Conservation (phyloP, 441 rosid species). For the Macaranga tanarius region DNA sequence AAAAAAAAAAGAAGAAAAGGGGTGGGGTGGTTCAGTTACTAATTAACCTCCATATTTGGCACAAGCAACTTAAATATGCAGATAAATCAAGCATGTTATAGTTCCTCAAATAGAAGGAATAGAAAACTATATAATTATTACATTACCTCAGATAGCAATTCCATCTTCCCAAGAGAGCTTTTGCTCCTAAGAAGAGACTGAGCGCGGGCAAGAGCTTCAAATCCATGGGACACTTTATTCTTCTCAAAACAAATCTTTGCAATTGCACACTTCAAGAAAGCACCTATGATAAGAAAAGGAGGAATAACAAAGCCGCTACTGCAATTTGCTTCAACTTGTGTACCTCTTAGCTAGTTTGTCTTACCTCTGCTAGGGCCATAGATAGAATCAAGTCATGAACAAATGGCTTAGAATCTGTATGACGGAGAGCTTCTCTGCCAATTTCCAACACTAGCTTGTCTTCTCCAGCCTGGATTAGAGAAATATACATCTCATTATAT, state of each 20-base stretch:
- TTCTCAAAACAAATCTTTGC: conserved; percentile 84
- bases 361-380: conserved; percentile 97
- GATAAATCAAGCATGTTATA: conserved; percentile 6
- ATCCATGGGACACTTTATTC: conserved; percentile 84
- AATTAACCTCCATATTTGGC: neutral
- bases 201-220: conserved; percentile 98
- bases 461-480: conserved; percentile 73
- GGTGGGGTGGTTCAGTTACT: neutral
- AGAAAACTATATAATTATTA: conserved; percentile 18
- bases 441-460: conserved; percentile 76
- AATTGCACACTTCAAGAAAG: conserved; percentile 91
- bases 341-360: conserved; percentile 36
- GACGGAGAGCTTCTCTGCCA: conserved; percentile 75
- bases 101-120: conserved; percentile 11
- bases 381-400: conserved; percentile 81
- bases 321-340: conserved; percentile 32
- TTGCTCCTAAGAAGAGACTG: conserved; percentile 85
- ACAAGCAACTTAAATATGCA: conserved; percentile 4
- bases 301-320: conserved; percentile 53
- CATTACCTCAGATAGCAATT: conserved; percentile 72
- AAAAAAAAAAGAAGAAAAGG: neutral
- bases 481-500: conserved; percentile 25
- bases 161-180: conserved; percentile 72
- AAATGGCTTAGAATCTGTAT: conserved; percentile 71
- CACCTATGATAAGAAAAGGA: conserved; percentile 61